Conservation (phyloP, 139 green algal genomes). For the Tetradesmus obliquus region DNA sequence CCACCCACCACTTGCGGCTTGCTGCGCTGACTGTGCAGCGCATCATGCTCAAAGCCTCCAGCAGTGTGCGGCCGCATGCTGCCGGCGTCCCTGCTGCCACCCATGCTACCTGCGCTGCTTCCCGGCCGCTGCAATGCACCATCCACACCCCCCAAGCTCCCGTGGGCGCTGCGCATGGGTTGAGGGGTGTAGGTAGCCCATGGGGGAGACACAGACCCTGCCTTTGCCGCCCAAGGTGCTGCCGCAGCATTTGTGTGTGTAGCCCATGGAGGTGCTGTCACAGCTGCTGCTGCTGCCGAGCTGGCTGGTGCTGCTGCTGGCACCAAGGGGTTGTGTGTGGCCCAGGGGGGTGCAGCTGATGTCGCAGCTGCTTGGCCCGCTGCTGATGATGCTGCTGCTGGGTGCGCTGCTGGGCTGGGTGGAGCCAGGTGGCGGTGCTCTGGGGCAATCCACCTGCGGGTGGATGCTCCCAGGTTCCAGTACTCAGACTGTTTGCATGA, state of each 20-base stretch:
- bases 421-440: conserved; percentile 37
- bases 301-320: background rate
- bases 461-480: conserved; percentile 24
- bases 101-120: background rate
- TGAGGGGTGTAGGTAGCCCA: background rate
- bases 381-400: conserved; percentile 8
- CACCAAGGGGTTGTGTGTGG: background rate
- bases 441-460: conserved; percentile 10
- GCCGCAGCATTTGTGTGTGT: background rate
- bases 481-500: background rate
- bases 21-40: background rate
- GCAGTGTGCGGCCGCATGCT: background rate
- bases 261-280: background rate
- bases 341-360: background rate
- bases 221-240: background rate
- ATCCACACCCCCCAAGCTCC: background rate
- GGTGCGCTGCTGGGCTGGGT: background rate
- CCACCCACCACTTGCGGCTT: background rate
- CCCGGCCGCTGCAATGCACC: background rate
- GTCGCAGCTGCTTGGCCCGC: background rate
- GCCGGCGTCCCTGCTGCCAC: background rate
- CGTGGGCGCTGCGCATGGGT: background rate
- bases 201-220: background rate
- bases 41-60: background rate
- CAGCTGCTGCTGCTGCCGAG: background rate